Conservation (phyloP, 2,329 filamentous ascomycete species). For the Aureobasidium pullulans region DNA sequence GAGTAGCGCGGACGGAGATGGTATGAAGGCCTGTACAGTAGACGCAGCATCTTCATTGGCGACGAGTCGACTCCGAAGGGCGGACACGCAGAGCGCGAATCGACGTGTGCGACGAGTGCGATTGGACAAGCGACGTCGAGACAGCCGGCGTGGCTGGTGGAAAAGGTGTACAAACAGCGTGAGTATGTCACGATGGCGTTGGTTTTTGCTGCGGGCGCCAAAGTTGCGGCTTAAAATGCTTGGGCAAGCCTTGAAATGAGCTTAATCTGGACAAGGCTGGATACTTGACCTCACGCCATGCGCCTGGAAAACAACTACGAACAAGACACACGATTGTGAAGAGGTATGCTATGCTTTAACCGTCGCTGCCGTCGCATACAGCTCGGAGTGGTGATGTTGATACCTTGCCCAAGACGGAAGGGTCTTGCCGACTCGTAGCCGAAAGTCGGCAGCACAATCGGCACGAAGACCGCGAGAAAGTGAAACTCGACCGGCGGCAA, state of each 20-base stretch:
- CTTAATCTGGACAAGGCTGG: background rate
- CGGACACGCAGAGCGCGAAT: too few species aligned
- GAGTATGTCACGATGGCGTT: background rate
- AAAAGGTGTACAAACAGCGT: background rate
- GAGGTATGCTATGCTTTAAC: too few species aligned
- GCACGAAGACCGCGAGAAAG: background rate
- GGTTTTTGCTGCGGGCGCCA: background rate
- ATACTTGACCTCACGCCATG: background rate
- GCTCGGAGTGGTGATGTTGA: background rate
- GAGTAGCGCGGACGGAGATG: too few species aligned
- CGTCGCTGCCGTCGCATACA: background rate
- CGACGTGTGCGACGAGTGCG: too few species aligned
- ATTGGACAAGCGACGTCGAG: background rate
- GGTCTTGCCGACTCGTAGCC: slow-evolving; percentile 1
- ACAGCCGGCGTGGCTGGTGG: background rate
- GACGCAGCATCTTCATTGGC: too few species aligned
- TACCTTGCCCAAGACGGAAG: background rate
- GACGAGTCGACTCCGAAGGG: too few species aligned
- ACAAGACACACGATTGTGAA: too few species aligned
- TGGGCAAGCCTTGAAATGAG: background rate
- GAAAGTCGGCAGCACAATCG: slow-evolving; percentile 1
- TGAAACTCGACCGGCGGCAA: background rate
- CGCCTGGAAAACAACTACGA: too few species aligned
- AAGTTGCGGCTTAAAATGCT: slow-evolving; percentile 1
- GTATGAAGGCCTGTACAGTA: too few species aligned